These are phyloP conservation scores for Xylaria sp. DNA, from an alignment of 495 filamentous ascomycete species.

Conservation along the genomic window DNA sequence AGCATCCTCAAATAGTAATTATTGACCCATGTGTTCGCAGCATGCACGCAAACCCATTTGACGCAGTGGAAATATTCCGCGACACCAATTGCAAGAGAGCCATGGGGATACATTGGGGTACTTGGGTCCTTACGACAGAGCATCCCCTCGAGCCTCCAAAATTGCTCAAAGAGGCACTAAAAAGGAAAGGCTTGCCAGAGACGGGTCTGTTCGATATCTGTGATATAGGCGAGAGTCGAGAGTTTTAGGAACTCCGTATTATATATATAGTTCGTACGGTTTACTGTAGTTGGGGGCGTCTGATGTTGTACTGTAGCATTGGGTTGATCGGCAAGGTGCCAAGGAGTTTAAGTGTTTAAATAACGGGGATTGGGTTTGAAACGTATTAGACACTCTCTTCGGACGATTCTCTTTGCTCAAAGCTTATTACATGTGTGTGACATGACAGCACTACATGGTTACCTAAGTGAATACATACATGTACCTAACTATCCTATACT, in stretches of 20 bases:
- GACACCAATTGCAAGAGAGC: conserved; percentile 86
- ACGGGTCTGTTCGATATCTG: conserved; percentile 86
- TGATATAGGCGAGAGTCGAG: conserved; percentile 85
- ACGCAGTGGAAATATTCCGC: conserved; percentile 87
- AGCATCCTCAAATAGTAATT: background rate
- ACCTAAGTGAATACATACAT: no score
- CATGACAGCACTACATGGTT: background rate
- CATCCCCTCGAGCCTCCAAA: conserved; percentile 83
- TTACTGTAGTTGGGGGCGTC: no score
- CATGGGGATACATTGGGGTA: conserved; percentile 93
- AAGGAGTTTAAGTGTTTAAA: conserved; percentile 1
- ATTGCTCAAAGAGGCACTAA: conserved; percentile 78
- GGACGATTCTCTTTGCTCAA: no score
- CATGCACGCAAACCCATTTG: conserved; percentile 89
- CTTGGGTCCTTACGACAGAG: conserved; percentile 89
- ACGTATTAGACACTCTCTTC: background rate
- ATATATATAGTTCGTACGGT: background rate
- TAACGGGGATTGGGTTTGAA: background rate
- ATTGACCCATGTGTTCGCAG: background rate
- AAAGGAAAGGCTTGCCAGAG: conserved; percentile 69
- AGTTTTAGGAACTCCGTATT: conserved; percentile 58
- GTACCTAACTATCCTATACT: no score
- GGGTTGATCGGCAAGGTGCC: background rate
- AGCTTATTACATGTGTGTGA: background rate
- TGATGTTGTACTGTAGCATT: background rate